Conservation (phyloP, 495 filamentous ascomycete species). For the Glutinoglossum americanum region DNA sequence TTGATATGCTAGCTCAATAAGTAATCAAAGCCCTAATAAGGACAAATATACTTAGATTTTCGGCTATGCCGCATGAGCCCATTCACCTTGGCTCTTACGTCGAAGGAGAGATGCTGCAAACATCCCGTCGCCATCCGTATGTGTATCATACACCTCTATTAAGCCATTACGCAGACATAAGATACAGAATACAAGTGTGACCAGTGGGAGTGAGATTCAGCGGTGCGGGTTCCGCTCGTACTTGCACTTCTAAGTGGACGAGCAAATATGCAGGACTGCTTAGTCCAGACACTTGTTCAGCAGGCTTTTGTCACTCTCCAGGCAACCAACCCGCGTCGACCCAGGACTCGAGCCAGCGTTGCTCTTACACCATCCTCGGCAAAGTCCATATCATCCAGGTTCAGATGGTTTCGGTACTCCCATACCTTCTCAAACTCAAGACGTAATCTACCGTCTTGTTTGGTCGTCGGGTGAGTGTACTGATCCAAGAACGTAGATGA, state of each 20-base stretch:
- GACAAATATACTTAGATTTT: too few species aligned
- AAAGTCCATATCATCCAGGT: constrained; percentile 85
- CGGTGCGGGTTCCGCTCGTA: background rate
- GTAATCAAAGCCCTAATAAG: too few species aligned
- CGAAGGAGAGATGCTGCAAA: too few species aligned
- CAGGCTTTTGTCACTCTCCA: constrained; percentile 37
- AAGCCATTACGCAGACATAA: too few species aligned
- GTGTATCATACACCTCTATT: too few species aligned
- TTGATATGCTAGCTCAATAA: too few species aligned
- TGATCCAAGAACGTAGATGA: constrained; percentile 52
- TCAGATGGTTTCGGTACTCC: constrained; percentile 54
- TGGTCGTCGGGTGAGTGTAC: constrained; percentile 18
- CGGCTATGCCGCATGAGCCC: too few species aligned
- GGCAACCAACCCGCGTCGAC: constrained; percentile 55
- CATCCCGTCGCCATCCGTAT: too few species aligned
- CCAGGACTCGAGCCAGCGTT: constrained; percentile 56
- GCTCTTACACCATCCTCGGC: constrained; percentile 57
- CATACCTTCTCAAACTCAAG: constrained; percentile 44
- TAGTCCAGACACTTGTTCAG: background rate
- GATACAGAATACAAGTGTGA: too few species aligned
- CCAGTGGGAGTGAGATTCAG: too few species aligned
- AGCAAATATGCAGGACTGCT: background rate
- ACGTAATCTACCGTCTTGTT: constrained; percentile 20
- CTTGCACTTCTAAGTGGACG: background rate
- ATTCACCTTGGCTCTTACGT: too few species aligned